A percentile compares a stretch with the other conserved stretches of the same genome.
These are phyloP conservation scores for Leccinum pellstonianum DNA, from an alignment of 768 basidiomycete species.

Conservation along the genomic window DNA sequence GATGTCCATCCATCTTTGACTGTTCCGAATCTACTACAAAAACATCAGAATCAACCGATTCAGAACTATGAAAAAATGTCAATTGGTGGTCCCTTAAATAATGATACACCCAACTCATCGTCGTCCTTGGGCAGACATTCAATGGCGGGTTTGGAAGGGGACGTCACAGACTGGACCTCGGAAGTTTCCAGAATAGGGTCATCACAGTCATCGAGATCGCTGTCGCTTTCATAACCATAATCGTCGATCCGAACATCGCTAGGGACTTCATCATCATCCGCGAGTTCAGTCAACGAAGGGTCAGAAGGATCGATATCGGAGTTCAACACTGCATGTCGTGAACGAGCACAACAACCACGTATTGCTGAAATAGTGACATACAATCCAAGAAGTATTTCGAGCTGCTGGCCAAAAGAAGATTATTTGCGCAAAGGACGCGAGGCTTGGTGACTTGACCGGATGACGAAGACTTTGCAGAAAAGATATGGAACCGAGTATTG, in stretches of 20 bases:
- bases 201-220: slow-evolving; percentile 30
- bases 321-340: slow-evolving; percentile 11
- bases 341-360: not conserved
- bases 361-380: slow-evolving; percentile 4
- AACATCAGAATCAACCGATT: slow-evolving; percentile 18
- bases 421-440: slow-evolving; percentile 31
- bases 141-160: not conserved
- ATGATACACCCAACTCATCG: slow-evolving; percentile 3
- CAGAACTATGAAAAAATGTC: slow-evolving; percentile 7
- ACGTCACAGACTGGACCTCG: not conserved
- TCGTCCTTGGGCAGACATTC: slow-evolving; percentile 5
- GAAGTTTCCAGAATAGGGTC: too few species aligned
- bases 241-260: slow-evolving; percentile 12
- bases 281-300: slow-evolving; percentile 14
- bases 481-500: slow-evolving; percentile 33
- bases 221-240: slow-evolving; percentile 34
- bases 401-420: slow-evolving; percentile 22
- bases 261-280: slow-evolving; percentile 8
- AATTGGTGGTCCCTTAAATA: not conserved
- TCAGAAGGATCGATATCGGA: slow-evolving; percentile 6
- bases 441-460: slow-evolving; percentile 15
- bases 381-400: slow-evolving; percentile 29
- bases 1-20: not conserved
- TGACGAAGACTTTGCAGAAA: slow-evolving; percentile 12
- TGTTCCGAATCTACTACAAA: slow-evolving; percentile 18